These are phyloP conservation scores for Sarocladium strictum DNA, from an alignment of 2,329 filamentous ascomycete species.

Conservation along the genomic window DNA sequence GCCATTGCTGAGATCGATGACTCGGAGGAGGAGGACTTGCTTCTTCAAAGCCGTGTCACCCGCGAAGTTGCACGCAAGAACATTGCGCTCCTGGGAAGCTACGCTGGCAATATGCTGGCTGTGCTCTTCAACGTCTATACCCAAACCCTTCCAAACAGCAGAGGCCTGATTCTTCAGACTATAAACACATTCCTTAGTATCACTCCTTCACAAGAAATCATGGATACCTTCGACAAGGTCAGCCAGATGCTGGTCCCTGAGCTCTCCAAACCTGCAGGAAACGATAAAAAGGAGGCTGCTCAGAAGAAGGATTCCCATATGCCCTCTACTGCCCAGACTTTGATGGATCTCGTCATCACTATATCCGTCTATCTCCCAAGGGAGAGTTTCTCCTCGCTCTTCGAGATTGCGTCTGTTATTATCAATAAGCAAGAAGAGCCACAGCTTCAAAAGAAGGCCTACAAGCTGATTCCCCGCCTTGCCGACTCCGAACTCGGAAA, in stretches of 20 bases:
- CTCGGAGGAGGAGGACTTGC: constrained; percentile 63
- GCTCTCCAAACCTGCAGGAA: constrained; percentile 47
- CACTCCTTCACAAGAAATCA: constrained; percentile 69
- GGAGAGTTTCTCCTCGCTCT: constrained; percentile 77
- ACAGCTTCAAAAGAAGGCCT: constrained; percentile 97
- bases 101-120: constrained; percentile 83
- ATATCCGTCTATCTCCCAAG: constrained; percentile 90
- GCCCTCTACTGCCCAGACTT: constrained; percentile 87
- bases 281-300: constrained; percentile 46
- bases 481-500: constrained; percentile 74
- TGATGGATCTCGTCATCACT: constrained; percentile 95
- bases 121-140: constrained; percentile 99
- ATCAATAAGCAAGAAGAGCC: constrained; percentile 78
- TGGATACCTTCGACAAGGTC: constrained; percentile 83
- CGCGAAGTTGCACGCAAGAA: constrained; percentile 73
- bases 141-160: constrained; percentile 86
- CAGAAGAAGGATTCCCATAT: constrained; percentile 67
- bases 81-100: constrained; percentile 69
- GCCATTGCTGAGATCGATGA: constrained; percentile 65
- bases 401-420: constrained; percentile 78
- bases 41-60: constrained; percentile 72
- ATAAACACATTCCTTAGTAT: constrained; percentile 94
- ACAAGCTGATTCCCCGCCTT: constrained; percentile 91
- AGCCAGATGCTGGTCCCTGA: constrained; percentile 75
- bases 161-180: constrained; percentile 85